Evolutionary conservation across 768 basidiomycete species (phyloP).

Genomic region (Epithele typhae): DNA sequence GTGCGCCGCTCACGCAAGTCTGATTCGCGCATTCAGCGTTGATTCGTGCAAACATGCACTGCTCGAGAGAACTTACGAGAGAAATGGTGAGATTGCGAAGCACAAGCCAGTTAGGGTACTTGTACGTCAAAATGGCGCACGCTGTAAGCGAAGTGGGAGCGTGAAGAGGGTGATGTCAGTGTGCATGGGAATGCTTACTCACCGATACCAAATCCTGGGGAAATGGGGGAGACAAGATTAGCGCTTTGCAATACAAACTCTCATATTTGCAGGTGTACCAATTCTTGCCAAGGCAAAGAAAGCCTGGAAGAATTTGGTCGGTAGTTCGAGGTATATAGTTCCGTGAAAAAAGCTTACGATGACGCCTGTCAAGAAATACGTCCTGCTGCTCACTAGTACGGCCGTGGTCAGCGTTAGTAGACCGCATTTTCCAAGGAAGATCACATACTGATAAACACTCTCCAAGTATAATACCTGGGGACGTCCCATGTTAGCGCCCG

Average conservation of each 20-base stretch:
- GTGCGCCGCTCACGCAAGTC: neutral
- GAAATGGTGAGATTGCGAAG: no score
- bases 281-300: neutral
- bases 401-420: no score
- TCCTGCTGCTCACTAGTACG: neutral
- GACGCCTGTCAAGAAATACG: neutral
- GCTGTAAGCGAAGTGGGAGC: neutral
- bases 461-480: slow-evolving; percentile 2
- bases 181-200: neutral
- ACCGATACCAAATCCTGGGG: slow-evolving; percentile 2
- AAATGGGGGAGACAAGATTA: no score
- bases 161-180: neutral
- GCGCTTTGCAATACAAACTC: neutral
- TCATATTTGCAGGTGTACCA: neutral
- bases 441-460: slow-evolving; percentile 1
- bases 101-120: neutral
- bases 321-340: no score
- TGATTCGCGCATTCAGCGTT: neutral
- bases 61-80: neutral
- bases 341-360: neutral
- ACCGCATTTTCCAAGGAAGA: no score
- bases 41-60: no score
- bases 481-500: no score
- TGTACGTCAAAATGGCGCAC: neutral
- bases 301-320: neutral